These are phyloP conservation scores for Funneliformis mosseae DNA, from an alignment of 192 early-diverging fungal species.

Conservation along the genomic window DNA sequence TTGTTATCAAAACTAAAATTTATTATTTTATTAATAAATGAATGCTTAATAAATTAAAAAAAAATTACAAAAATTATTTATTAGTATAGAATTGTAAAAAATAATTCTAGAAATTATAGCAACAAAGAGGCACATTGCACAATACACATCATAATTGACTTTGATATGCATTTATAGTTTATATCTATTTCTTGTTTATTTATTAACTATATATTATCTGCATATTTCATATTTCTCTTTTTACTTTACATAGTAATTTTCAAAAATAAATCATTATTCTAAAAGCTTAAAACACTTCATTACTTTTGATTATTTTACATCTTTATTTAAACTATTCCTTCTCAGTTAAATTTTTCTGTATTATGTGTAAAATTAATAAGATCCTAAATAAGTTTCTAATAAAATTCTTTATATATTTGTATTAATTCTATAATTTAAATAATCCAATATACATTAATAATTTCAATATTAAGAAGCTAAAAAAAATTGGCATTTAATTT, in stretches of 20 bases:
- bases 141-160: constrained; percentile 14
- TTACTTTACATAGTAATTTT: neutral
- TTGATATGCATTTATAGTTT: neutral
- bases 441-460: constrained; percentile 8
- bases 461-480: constrained; percentile 4
- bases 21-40: no score
- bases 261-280: neutral
- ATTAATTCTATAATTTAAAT: neutral
- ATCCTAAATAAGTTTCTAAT: neutral
- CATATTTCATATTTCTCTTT: neutral
- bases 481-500: no score
- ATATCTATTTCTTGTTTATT: neutral
- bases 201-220: neutral
- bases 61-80: no score
- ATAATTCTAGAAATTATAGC: no score
- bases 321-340: neutral
- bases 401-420: neutral
- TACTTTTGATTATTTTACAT: neutral
- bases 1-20: no score
- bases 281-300: constrained; percentile 14
- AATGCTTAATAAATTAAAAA: no score
- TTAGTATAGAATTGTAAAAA: no score
- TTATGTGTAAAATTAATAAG: neutral
- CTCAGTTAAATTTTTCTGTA: neutral
- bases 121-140: no score